Evolutionary conservation across 75 land plant genomes (phyloP).

Genomic region (Pinus albicaulis): DNA sequence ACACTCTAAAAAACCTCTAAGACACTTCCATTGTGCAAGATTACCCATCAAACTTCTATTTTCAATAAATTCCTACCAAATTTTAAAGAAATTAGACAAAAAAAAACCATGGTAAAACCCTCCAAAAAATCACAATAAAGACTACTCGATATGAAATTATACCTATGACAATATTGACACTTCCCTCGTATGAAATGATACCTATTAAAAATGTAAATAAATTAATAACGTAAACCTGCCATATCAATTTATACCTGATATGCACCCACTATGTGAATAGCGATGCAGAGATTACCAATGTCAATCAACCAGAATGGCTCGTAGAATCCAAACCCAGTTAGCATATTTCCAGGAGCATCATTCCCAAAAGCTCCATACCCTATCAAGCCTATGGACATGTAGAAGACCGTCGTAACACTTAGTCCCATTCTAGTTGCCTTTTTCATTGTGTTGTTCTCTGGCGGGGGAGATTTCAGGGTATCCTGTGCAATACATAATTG

Average conservation of each 20-base stretch:
- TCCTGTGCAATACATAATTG: slow-evolving; percentile 19
- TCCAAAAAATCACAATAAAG: too few species aligned
- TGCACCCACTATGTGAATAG: slow-evolving; percentile 38
- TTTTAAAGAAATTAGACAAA: too few species aligned
- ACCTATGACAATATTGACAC: too few species aligned
- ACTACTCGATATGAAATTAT: too few species aligned
- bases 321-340: slow-evolving; percentile 31
- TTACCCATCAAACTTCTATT: too few species aligned
- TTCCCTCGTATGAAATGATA: too few species aligned
- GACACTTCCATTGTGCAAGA: too few species aligned
- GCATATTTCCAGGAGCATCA: slow-evolving; percentile 35
- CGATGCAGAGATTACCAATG: slow-evolving; percentile 23
- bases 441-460: slow-evolving; percentile 60
- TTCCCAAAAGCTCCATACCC: slow-evolving; percentile 50
- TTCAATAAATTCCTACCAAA: too few species aligned
- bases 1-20: too few species aligned
- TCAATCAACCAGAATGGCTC: slow-evolving; percentile 40
- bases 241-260: slow-evolving; percentile 27
- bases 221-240: not conserved
- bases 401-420: slow-evolving; percentile 35
- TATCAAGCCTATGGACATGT: slow-evolving; percentile 42
- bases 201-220: too few species aligned
- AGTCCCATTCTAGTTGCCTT: slow-evolving; percentile 32
- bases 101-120: too few species aligned
- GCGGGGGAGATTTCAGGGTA: slow-evolving; percentile 49